phyloP scores from a whole-genome alignment of 495 filamentous ascomycete species.

The Usnea hakonensis region DNA sequence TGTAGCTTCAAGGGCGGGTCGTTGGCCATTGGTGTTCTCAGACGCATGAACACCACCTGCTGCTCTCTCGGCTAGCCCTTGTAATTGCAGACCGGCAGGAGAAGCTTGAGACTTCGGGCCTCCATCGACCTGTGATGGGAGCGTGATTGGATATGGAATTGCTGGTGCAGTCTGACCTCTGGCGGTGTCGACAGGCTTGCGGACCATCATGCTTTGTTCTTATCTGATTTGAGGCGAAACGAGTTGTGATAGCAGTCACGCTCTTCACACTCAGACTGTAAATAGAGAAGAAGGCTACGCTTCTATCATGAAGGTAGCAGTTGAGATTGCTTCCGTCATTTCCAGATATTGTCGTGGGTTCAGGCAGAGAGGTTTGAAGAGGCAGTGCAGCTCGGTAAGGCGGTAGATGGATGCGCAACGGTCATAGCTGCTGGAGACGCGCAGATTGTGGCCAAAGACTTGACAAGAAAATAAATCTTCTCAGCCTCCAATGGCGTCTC shows the following conservation, averaged over 20 bases:
- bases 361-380: conserved; percentile 7
- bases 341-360: background rate
- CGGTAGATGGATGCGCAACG: background rate
- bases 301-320: background rate
- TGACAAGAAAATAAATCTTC: background rate
- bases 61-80: background rate
- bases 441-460: background rate
- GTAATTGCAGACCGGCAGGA: background rate
- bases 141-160: conserved; percentile 13
- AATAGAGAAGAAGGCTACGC: background rate
- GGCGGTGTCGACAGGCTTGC: conserved; percentile 12
- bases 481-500: background rate
- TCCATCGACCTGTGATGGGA: background rate
- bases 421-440: conserved; percentile 4
- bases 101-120: background rate
- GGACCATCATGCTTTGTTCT: conserved; percentile 10
- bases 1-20: background rate
- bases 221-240: background rate
- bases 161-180: conserved; percentile 9
- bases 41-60: background rate
- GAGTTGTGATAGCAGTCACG: background rate
- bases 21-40: background rate
- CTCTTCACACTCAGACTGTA: background rate
- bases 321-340: background rate
- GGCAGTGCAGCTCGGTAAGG: conserved; percentile 7